Percentiles rank a stretch among this genome's conserved stretches.
Evolutionary conservation across 371 early-diverging fungal species (phyloP).

Genomic region (Circinella umbellata): DNA sequence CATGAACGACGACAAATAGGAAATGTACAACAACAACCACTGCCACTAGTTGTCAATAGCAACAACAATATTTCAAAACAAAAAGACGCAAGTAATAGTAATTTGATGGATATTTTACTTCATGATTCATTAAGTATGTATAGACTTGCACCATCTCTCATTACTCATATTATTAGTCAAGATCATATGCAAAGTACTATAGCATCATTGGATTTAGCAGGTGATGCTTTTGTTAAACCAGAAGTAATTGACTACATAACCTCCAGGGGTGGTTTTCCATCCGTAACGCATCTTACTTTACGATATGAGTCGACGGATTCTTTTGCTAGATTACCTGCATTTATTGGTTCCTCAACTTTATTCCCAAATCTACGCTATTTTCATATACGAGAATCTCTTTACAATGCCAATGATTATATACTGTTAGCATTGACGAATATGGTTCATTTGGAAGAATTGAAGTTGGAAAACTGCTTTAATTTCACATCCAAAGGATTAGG

Average conservation of each 20-base stretch:
- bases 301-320: background rate
- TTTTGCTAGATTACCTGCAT: background rate
- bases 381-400: background rate
- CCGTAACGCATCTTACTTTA: background rate
- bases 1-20: background rate
- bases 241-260: background rate
- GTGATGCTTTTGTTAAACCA: background rate
- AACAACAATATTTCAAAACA: background rate
- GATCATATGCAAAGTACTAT: background rate
- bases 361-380: background rate
- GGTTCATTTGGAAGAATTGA: background rate
- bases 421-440: background rate
- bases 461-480: background rate
- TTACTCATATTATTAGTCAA: background rate
- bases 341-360: background rate
- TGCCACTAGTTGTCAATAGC: too few species aligned
- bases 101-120: background rate
- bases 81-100: background rate
- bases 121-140: background rate
- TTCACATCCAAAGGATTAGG: background rate
- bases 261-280: background rate
- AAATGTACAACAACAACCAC: background rate
- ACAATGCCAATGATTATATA: background rate
- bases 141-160: background rate
- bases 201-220: background rate